Percentiles rank a stretch among this genome's conserved stretches.
phyloP scores from a whole-genome alignment of 1,284 basidiomycete species.

The Fistulina hepatica region DNA sequence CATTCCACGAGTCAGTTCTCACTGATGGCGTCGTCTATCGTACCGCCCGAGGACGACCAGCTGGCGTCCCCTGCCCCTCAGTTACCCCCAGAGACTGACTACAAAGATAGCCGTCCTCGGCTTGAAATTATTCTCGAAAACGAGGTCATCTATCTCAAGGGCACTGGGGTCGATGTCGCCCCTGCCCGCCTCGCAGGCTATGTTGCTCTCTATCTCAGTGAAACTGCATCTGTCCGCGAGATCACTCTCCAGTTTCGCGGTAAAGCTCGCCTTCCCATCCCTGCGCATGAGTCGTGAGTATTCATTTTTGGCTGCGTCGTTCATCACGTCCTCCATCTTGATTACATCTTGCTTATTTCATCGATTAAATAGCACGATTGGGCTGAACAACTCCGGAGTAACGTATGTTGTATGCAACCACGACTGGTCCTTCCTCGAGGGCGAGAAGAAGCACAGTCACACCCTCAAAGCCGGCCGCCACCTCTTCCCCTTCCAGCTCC shows the following conservation, averaged over 20 bases:
- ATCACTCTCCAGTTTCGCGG: constrained; percentile 77
- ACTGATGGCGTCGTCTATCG: too few relatives aligned
- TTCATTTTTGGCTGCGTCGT: constrained; percentile 10
- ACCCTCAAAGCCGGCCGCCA: constrained; percentile 87
- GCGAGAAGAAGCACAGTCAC: constrained; percentile 64
- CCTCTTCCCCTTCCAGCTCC: constrained; percentile 80
- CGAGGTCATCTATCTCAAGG: constrained; percentile 61
- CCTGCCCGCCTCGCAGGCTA: constrained; percentile 67
- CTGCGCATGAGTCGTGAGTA: constrained; percentile 57
- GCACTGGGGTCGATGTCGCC: constrained; percentile 76
- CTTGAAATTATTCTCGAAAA: constrained; percentile 70
- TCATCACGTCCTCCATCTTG: constrained; percentile 12
- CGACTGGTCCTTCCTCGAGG: constrained; percentile 84
- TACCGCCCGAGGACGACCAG: constrained; percentile 10
- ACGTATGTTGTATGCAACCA: constrained; percentile 68
- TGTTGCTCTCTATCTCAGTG: constrained; percentile 67
- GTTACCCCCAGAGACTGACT: neutral
- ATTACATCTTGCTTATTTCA: constrained; percentile 7
- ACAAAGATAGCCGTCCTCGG: constrained; percentile 32
- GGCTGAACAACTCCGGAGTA: constrained; percentile 35
- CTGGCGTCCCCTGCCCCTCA: neutral
- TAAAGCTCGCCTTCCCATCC: constrained; percentile 64
- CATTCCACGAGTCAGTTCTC: too few relatives aligned
- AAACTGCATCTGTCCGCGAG: constrained; percentile 79
- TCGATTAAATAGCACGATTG: constrained; percentile 23